Evolutionary conservation across 106 monocot species (phyloP), one percentile per base, ranked within the genome.

Genomic region (Alisma plantagoaquatica): DNA sequence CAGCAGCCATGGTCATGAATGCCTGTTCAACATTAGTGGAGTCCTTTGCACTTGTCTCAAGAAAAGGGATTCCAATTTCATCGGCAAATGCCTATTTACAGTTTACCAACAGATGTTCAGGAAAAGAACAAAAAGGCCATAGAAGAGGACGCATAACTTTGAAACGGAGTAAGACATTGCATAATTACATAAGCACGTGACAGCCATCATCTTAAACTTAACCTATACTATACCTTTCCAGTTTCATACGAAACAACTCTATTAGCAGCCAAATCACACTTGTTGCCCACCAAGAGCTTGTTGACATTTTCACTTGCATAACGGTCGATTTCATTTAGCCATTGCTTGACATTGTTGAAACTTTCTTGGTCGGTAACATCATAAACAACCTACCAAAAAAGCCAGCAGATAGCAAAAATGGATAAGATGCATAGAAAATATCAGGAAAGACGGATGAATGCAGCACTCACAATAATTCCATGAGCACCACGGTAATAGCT

Each of bases 401-500:
- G 20, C 17, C 20, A 14, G 29, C 3, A 31, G 41, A 20, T 15
- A 12, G 27, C 6, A 26, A 26, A 2, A 25, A 4, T 35, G 47
- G 38, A 31, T 23, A 23, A 0, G 1, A 21, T 31, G 23, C 19
- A 18, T 29, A 31, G 16, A 7, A 33, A 33, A 31, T 31, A 1
- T 21, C 1, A 15, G 43, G 10, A 55, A 31, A 16, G 16, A 15
- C 38, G 29, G 28, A 20, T 29, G 46, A 1, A 27, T 15, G 10
- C 15, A 24, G 41, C 23, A 19, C 75, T 53, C 66, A 76, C 76
- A 10, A 76, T 76, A 29, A 76, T 76, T 18, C 76, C 76, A 65
- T 76, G 76, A 44, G 76, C 76, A 66, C 76, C 76, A 23, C 76
- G 70, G 54, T 76, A 76, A 31, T 76, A 76, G 65, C 76, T 76